A percentile compares a stretch with the other conserved stretches of the same genome.
These are phyloP conservation scores for Ogataea populi-albae DNA, from an alignment of 805 yeast species.

Conservation along the genomic window DNA sequence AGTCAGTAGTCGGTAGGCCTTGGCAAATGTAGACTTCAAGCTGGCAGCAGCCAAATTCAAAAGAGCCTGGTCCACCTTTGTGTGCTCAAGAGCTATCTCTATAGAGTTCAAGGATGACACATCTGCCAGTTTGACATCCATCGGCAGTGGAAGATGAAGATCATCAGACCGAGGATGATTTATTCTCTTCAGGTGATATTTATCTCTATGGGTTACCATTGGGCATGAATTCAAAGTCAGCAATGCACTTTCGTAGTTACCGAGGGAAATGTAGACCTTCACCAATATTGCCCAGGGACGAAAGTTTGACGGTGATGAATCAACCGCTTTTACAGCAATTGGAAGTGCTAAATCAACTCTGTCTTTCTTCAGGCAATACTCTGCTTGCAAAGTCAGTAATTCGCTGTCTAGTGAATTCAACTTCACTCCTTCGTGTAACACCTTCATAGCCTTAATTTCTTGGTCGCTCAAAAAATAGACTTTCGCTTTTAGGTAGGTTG, in stretches of 20 bases:
- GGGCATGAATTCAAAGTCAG: slow-evolving; percentile 77
- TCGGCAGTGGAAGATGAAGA: slow-evolving; percentile 73
- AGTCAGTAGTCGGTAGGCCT: slow-evolving; percentile 59
- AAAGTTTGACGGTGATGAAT: slow-evolving; percentile 72
- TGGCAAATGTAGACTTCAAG: slow-evolving; percentile 55
- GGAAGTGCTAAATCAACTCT: slow-evolving; percentile 56
- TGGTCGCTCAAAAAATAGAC: slow-evolving; percentile 52
- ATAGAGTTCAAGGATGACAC: slow-evolving; percentile 65
- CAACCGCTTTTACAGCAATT: slow-evolving; percentile 61
- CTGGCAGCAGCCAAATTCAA: slow-evolving; percentile 66
- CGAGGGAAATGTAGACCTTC: slow-evolving; percentile 56
- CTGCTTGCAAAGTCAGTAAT: slow-evolving; percentile 53
- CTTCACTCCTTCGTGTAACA: slow-evolving; percentile 49
- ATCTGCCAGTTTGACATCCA: slow-evolving; percentile 67
- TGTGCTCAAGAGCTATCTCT: slow-evolving; percentile 65
- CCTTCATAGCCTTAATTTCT: slow-evolving; percentile 56
- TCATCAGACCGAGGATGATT: slow-evolving; percentile 50
- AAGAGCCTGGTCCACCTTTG: slow-evolving; percentile 59
- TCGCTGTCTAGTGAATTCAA: slow-evolving; percentile 53
- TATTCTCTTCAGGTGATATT: slow-evolving; percentile 57
- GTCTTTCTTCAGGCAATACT: slow-evolving; percentile 52
- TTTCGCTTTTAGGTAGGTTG: slow-evolving; percentile 53
- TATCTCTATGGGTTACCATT: slow-evolving; percentile 72
- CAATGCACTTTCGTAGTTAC: slow-evolving; percentile 69
- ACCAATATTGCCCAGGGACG: slow-evolving; percentile 71